Conservation (phyloP, 805 yeast genomes). For the Maudiozyma barnettii region DNA sequence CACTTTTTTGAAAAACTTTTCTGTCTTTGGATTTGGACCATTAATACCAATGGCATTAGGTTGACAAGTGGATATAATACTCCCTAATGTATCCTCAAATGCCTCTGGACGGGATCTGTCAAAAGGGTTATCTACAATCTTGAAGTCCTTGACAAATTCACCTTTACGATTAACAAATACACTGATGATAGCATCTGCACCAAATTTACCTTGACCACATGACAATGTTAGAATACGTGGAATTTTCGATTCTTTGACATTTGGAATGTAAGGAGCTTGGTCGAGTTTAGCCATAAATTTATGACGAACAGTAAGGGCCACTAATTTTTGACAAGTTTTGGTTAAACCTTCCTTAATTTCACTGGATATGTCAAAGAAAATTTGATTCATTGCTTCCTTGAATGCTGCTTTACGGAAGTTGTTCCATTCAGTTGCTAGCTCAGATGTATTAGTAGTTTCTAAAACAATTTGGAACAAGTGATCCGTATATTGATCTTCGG, state of each 20-base stretch:
- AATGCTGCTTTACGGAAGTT: conserved; percentile 58
- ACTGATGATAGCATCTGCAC: conserved; percentile 79
- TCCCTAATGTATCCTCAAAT: conserved; percentile 55
- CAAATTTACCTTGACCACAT: conserved; percentile 75
- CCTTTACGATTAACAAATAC: conserved; percentile 73
- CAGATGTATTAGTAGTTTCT: conserved; percentile 72
- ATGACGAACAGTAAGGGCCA: conserved; percentile 62
- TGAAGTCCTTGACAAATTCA: conserved; percentile 62
- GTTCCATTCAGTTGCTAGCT: conserved; percentile 74
- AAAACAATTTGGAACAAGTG: conserved; percentile 44
- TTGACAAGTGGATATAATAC: conserved; percentile 48
- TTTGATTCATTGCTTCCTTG: conserved; percentile 54
- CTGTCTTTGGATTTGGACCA: conserved; percentile 72
- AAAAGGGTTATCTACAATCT: conserved; percentile 64
- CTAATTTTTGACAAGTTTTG: conserved; percentile 60
- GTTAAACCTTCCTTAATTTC: conserved; percentile 78
- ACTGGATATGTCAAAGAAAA: conserved; percentile 56
- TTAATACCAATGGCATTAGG: conserved; percentile 90
- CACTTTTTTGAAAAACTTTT: conserved; percentile 48
- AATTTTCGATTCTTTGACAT: conserved; percentile 68
- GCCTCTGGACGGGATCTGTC: conserved; percentile 41
- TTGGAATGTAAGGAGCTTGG: conserved; percentile 89
- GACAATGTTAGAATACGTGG: conserved; percentile 79
- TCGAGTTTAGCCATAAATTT: conserved; percentile 64
- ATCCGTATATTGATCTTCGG: conserved; percentile 32